Percentiles rank a stretch among this genome's conserved stretches.
Evolutionary conservation across 2,329 filamentous ascomycete species (phyloP).

Genomic region (Plectosphaerella plurivora): DNA sequence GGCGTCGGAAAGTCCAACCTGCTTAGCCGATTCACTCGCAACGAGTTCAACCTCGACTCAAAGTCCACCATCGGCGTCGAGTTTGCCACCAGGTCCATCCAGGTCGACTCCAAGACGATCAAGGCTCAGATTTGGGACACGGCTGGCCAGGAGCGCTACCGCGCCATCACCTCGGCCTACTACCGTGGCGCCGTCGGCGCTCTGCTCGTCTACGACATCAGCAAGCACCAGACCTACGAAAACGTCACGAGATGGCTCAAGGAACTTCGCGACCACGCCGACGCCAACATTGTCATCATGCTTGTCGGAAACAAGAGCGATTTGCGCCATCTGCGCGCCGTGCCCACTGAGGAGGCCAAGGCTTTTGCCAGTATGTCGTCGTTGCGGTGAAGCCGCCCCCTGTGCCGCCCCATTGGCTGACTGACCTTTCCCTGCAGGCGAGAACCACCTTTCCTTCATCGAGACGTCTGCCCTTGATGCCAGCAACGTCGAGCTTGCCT

Average conservation of each 20-base stretch:
- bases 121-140: slow-evolving; percentile 99
- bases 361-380: slow-evolving; percentile 78
- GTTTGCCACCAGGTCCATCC: slow-evolving; percentile 96
- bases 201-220: slow-evolving; percentile 98
- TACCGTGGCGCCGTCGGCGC: slow-evolving; percentile 97
- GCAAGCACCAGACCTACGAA: slow-evolving; percentile 99
- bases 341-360: slow-evolving; percentile 97
- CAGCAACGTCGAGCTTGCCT: slow-evolving; percentile 97
- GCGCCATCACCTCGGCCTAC: slow-evolving; percentile 98
- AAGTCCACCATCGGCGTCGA: slow-evolving; percentile 99
- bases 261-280: slow-evolving; percentile 94
- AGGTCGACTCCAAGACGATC: slow-evolving; percentile 99
- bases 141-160: slow-evolving; percentile 96
- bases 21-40: slow-evolving; percentile 97
- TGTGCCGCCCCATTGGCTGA: background rate
- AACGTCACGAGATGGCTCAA: slow-evolving; percentile 99
- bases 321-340: slow-evolving; percentile 95
- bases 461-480: slow-evolving; percentile 98
- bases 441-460: slow-evolving; percentile 98
- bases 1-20: slow-evolving; percentile 99
- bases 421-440: slow-evolving; percentile 52
- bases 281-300: slow-evolving; percentile 99
- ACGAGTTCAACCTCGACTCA: slow-evolving; percentile 99
- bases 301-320: slow-evolving; percentile 99
- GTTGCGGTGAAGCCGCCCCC: slow-evolving; percentile 9